Percentiles rank a stretch among this genome's conserved stretches.
These are phyloP conservation scores for Dissophora globulifera DNA, from an alignment of 192 early-diverging fungal genomes.

Conservation along the genomic window DNA sequence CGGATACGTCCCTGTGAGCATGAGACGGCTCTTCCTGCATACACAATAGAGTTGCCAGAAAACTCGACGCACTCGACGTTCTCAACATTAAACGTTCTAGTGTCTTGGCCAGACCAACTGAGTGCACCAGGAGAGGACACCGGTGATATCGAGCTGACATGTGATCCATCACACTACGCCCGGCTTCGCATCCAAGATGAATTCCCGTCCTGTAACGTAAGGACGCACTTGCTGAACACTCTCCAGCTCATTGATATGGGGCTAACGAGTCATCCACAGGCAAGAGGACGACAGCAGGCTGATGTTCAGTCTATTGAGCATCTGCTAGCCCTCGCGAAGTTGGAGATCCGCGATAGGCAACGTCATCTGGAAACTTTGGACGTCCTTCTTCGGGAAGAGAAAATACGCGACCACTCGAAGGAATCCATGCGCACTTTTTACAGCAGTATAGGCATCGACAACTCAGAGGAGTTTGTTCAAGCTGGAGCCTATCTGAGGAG, in stretches of 20 bases:
- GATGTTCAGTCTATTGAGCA: background rate
- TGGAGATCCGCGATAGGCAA: background rate
- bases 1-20: background rate
- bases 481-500: too few relatives aligned
- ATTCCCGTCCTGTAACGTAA: background rate
- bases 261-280: background rate
- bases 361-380: too few relatives aligned
- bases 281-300: background rate
- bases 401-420: background rate
- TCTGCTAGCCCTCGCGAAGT: background rate
- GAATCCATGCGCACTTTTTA: background rate
- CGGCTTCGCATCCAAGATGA: background rate
- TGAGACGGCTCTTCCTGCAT: slow-evolving; percentile 7
- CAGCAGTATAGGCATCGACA: background rate
- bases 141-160: too few relatives aligned
- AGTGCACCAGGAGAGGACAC: background rate
- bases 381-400: background rate
- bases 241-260: slow-evolving; percentile 25
- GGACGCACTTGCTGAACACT: slow-evolving; percentile 2
- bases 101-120: slow-evolving; percentile 4
- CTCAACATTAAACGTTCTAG: background rate
- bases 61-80: background rate
- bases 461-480: too few relatives aligned
- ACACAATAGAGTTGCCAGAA: background rate
- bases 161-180: background rate